Conservation (phyloP, 345 rosid species). For the Erodium maritimum region DNA sequence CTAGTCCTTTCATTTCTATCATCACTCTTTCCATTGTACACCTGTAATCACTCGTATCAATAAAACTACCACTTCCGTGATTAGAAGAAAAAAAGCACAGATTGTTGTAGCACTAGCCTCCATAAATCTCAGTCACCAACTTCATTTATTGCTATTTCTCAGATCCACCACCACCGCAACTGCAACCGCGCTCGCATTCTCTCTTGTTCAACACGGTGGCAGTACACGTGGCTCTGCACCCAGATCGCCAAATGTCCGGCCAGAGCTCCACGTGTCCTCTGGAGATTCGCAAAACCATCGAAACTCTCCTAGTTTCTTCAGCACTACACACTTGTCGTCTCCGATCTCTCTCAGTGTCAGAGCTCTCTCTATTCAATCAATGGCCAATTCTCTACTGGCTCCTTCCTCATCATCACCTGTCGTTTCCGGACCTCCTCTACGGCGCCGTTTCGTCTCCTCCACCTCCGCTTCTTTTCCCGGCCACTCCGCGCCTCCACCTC, state of each 20-base stretch:
- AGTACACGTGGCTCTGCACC: too few relatives aligned
- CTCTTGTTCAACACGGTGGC: not conserved
- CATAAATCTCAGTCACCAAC: too few relatives aligned
- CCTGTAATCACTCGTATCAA: too few relatives aligned
- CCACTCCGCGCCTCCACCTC: not conserved
- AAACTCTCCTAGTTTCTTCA: too few relatives aligned
- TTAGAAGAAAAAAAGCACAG: too few relatives aligned
- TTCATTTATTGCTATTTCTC: too few relatives aligned
- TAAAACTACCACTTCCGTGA: too few relatives aligned
- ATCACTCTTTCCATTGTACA: too few relatives aligned
- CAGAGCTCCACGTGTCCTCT: not conserved
- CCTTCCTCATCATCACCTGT: not conserved
- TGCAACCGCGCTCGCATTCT: not conserved
- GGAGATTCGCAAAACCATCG: not conserved
- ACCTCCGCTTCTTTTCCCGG: not conserved
- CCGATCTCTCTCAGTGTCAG: not conserved
- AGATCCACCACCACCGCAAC: not conserved
- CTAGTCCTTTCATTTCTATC: too few relatives aligned
- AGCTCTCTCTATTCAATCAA: not conserved
- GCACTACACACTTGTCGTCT: not conserved
- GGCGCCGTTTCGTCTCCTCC: not conserved
- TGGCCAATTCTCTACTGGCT: not conserved
- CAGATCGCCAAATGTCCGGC: not conserved
- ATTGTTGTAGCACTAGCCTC: too few relatives aligned
- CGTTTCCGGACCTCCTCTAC: not conserved